Base-by-base conservation (phyloP, 2,329 filamentous ascomycete species). In the Diaporthe citriasiana region DNA sequence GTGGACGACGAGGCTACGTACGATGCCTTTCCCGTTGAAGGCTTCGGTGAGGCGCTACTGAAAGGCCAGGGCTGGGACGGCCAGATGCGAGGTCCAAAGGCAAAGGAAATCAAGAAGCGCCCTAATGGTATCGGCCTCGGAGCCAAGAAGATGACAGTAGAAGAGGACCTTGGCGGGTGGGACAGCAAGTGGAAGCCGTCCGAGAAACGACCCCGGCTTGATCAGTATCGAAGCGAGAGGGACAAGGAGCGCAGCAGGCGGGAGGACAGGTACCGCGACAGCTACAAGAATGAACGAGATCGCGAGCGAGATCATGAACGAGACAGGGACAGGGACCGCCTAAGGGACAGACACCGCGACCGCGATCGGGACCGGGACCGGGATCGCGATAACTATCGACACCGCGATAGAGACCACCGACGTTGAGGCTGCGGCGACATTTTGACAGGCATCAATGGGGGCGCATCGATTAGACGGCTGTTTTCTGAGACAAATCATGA, bases 1-100 rank as follows among this genome's bases (percentile, higher is more conserved):
- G 88, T 90, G 40, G 92, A 95, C 5, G 94, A 92, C 0, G 85
- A 97, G 25, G 93, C 94, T 45, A 94, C 97, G 79, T 98, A 98
- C 84, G 93, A 93, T 74, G 92, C 93, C 17, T 93, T 98, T 76
- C 96, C 97, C 0, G 95, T 98, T 22, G 96, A 98, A 78, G 95
- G 98, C 78, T 99, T 98, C 77, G 97, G 97, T 10, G 93, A 95
- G 25, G 95, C 95, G 0, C 87, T 98, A 76, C 88, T 99, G 47
- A 91, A 95, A 42, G 95, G 95, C 13, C 98, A 98, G 94, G 97
- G 97, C 12, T 98, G 96, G 95, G 95, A 98, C 86, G 93, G 84
- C 82, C 89, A 91, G 71, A 85, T 88, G 75, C 84, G 86, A 60
- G 88, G 87, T 2, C 82, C 86, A 4, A 93, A 93, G 77, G 87